Base-by-base conservation (phyloP, 1,139 yeast genomes). In the Scheffersomyces parashehatae region DNA sequence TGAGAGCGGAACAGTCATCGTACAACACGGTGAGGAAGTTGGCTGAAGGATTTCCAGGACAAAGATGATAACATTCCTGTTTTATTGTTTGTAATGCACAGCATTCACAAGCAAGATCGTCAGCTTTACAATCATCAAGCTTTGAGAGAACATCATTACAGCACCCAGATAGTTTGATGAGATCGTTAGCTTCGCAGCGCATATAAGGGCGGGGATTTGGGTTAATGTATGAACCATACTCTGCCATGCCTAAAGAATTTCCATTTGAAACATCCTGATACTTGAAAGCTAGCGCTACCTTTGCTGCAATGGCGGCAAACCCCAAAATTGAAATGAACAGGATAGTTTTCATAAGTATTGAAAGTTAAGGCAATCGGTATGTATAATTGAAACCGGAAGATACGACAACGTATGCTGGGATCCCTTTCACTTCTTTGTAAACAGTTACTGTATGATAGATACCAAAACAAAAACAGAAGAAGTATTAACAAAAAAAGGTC, bases 61-160 rank as follows among this genome's bases (percentile, higher is more conserved):
- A 77, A 43, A 77, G 58, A 14, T 68, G 71, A 52, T 71, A 75
- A 54, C 82, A 77, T 31, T 67, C 68, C 38, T 60, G 64, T 31
- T 69, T 64, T 59, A 77, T 67, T 43, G 72, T 68, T 53, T 77
- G 82, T 35, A 78, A 60, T 8, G 82, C 81, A 59, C 82, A 77
- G 51, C 83, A 77, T 49, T 77, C 81, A 56, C 82, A 78, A 2
- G 81, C 81, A 50, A 75, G 61, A 56, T 77, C 82, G 50, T 74
- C 75, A 3, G 81, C 73, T 51, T 73, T 72, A 49, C 83, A 78
- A 42, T 66, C 72, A 49, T 75, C 79, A 38, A 77, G 62, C 47
- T 64, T 70, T 34, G 65, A 53, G 29, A 77, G 58, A 8, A 77
- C 75, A 42, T 73, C 78, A 47, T 71, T 74, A 38, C 79, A 75